Evolutionary conservation across 495 filamentous ascomycete genomes (phyloP), one percentile per base, ranked within the genome.

Genomic region (Jackrogersella multiformis): DNA sequence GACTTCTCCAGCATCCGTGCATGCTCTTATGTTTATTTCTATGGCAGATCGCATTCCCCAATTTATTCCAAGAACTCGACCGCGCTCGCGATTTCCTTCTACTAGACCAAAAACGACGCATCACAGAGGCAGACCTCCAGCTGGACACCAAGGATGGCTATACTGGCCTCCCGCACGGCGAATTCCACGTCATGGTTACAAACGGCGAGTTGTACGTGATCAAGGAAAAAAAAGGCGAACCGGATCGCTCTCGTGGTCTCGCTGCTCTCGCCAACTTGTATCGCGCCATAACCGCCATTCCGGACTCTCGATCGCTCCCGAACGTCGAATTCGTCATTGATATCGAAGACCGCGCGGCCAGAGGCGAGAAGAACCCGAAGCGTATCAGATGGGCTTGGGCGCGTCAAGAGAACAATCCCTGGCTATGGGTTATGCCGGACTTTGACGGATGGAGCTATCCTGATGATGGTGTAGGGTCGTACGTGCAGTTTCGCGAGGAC

Each of bases 401-500:
- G 2, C 76, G 85, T 57, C 64, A 70, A 13, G 55, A 60, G 8
- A 58, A 49, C 15, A 81, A 88, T 36, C 68, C 76, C 0, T 74
- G 79, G 12, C 74, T 84, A 10, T 91, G 88, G 88, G 75, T 90
- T 10, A 89, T 91, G 79, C 87, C 88, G 0, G 88, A 90, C 66
- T 90, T 90, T 58, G 85, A 85, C 28, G 89, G 85, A 76, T 90
- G 87, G 86, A 77, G 80, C 13, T 89, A 85, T 82, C 85, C 86
- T 2, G 82, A 87, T 56, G 79, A 82, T 18, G 74, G 80, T 15
- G 79, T 88, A 26, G 84, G 83, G 1, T 77, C 84, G 9, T 86
- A 86, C 61, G 73, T 77, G 18, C 81, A 84, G 61, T 78, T 84
- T 0, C 75, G 71, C 10, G 60, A 70, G 15, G 81, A 85, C 13